phyloP scores from a whole-genome alignment of 2,329 filamentous ascomycete genomes.

The Pestalotiopsis sp. region DNA sequence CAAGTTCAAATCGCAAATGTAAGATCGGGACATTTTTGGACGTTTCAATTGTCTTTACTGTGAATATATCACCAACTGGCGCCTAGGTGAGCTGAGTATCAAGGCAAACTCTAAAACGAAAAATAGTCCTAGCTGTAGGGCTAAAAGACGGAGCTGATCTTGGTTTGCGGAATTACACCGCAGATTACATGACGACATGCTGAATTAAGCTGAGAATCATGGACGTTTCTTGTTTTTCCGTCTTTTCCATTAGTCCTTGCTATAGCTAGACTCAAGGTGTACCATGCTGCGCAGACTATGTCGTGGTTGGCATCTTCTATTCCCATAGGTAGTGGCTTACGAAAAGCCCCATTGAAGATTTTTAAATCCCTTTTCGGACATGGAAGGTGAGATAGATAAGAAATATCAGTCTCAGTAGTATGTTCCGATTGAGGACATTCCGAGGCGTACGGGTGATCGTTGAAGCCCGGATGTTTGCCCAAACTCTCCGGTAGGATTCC shows the following conservation, averaged over 20 bases:
- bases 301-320: not conserved
- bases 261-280: not conserved
- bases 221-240: not conserved
- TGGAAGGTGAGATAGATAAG: not conserved
- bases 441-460: not conserved
- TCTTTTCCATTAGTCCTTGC: not conserved
- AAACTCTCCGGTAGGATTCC: not conserved
- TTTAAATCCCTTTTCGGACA: no score
- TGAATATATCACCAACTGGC: not conserved
- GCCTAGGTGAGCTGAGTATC: not conserved
- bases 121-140: not conserved
- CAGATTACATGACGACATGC: not conserved
- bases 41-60: not conserved
- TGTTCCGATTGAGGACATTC: not conserved
- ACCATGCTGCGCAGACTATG: not conserved
- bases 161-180: not conserved
- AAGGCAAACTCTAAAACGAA: not conserved
- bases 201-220: not conserved
- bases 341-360: no score
- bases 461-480: not conserved
- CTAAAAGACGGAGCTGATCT: not conserved
- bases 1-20: not conserved
- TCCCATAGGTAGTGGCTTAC: no score
- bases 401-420: not conserved
- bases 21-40: not conserved